Evolutionary conservation across 2,329 filamentous ascomycete genomes (phyloP).

Genomic region (Grosmannia penicillata): DNA sequence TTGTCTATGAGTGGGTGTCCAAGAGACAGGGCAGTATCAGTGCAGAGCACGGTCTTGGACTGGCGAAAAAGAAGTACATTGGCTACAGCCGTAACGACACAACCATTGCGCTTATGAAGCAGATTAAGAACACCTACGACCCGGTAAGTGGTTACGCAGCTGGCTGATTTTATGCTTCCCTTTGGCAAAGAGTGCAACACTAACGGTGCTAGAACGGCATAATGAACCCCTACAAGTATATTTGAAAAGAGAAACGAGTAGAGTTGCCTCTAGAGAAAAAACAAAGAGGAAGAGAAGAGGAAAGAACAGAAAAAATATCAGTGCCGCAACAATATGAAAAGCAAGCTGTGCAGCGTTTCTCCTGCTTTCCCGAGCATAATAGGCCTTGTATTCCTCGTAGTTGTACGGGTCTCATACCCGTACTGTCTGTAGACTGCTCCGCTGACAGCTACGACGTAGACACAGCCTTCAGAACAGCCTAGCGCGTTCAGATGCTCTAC

Average conservation of each 20-base stretch:
- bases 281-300: not conserved
- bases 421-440: too few species aligned
- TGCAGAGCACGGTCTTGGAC: conserved; percentile 84
- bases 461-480: not conserved
- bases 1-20: conserved; percentile 93
- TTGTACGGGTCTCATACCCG: too few species aligned
- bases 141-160: conserved; percentile 50
- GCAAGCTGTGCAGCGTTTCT: too few species aligned
- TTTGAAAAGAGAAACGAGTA: conserved; percentile 27
- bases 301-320: conserved; percentile 1
- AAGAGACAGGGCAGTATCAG: conserved; percentile 85
- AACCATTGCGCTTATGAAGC: conserved; percentile 83
- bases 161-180: not conserved
- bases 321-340: too few species aligned
- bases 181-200: too few species aligned
- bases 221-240: conserved; percentile 98
- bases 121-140: conserved; percentile 88
- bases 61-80: conserved; percentile 93
- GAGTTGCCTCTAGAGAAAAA: not conserved
- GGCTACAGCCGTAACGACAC: conserved; percentile 81
- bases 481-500: not conserved
- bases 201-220: conserved; percentile 61
- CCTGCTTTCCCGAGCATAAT: too few species aligned
- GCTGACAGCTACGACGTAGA: too few species aligned
- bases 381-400: too few species aligned